These are phyloP conservation scores for Porodaedalea pini DNA, from an alignment of 1,284 basidiomycete species.

Conservation along the genomic window DNA sequence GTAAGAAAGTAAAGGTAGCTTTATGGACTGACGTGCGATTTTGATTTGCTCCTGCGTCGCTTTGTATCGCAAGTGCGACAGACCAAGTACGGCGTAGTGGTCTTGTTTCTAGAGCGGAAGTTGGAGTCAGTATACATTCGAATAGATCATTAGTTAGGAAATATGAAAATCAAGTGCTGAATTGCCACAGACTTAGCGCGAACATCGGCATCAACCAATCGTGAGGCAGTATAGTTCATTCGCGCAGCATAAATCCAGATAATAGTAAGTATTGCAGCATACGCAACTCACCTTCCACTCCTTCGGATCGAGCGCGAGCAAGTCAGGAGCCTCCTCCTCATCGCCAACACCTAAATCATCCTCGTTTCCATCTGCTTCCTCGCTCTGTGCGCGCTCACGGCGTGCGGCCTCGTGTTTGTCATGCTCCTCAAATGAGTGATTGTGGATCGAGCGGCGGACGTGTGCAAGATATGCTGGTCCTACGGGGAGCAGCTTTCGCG, in stretches of 20 bases:
- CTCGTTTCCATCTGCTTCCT: constrained; percentile 56
- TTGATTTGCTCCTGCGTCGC: constrained; percentile 94
- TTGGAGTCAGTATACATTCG: background rate
- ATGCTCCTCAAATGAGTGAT: constrained; percentile 77
- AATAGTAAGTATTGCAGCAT: no score
- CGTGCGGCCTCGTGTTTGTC: constrained; percentile 62
- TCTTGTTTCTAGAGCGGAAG: constrained; percentile 78
- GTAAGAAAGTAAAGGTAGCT: constrained; percentile 6
- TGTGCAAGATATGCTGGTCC: constrained; percentile 84
- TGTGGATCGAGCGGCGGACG: constrained; percentile 69
- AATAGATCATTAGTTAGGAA: constrained; percentile 3
- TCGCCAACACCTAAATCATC: constrained; percentile 93
- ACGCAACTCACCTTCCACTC: constrained; percentile 86
- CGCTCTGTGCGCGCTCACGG: constrained; percentile 44
- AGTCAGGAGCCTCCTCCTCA: constrained; percentile 76
- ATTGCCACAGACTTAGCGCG: background rate
- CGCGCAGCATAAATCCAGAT: background rate
- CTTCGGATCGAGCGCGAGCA: constrained; percentile 85
- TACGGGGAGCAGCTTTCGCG: constrained; percentile 65
- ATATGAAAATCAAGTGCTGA: background rate
- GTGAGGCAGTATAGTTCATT: background rate
- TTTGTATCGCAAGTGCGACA: constrained; percentile 86
- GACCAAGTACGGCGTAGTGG: constrained; percentile 93
- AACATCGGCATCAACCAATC: constrained; percentile 7
- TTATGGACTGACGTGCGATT: constrained; percentile 79